phyloP scores from a whole-genome alignment of 805 yeast species.

The Kodamaea laetipori region DNA sequence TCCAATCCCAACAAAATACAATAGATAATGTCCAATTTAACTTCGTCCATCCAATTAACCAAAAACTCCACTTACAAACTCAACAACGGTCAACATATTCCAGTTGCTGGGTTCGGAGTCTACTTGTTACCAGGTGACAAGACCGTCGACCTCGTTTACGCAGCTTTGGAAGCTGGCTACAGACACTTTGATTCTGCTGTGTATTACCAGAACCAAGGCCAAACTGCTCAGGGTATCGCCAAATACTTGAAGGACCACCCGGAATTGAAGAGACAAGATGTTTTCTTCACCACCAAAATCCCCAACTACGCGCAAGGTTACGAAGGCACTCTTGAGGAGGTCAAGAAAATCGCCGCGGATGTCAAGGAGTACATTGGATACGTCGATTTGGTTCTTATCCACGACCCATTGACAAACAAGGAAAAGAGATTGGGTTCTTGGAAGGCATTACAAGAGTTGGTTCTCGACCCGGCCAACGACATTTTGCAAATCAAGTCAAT shows the following conservation, averaged over 20 bases:
- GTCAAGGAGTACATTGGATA: conserved; percentile 34
- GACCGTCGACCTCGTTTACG: conserved; percentile 48
- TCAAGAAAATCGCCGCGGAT: conserved; percentile 31
- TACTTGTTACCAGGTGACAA: conserved; percentile 43
- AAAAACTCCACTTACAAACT: conserved; percentile 43
- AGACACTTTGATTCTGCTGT: conserved; percentile 77
- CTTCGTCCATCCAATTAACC: conserved; percentile 38
- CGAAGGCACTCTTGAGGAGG: conserved; percentile 34
- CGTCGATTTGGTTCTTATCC: conserved; percentile 47
- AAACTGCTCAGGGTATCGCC: conserved; percentile 60
- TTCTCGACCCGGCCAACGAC: conserved; percentile 38
- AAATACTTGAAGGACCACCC: conserved; percentile 52
- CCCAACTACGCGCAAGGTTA: conserved; percentile 35
- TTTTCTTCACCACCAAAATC: conserved; percentile 43
- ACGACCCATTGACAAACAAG: conserved; percentile 45
- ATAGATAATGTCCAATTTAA: conserved; percentile 33
- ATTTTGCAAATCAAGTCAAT: conserved; percentile 50
- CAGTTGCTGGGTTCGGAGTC: conserved; percentile 59
- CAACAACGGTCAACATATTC: conserved; percentile 57
- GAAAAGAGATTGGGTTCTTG: conserved; percentile 60
- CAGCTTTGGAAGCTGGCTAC: conserved; percentile 66
- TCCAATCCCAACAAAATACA: neutral
- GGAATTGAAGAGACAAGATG: conserved; percentile 30
- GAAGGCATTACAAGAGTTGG: conserved; percentile 74
- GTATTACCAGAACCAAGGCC: conserved; percentile 63